A percentile compares a stretch with the other conserved stretches of the same genome.
Conservation (phyloP, 2,329 filamentous ascomycete genomes). For the Aureobasidium sp. region DNA sequence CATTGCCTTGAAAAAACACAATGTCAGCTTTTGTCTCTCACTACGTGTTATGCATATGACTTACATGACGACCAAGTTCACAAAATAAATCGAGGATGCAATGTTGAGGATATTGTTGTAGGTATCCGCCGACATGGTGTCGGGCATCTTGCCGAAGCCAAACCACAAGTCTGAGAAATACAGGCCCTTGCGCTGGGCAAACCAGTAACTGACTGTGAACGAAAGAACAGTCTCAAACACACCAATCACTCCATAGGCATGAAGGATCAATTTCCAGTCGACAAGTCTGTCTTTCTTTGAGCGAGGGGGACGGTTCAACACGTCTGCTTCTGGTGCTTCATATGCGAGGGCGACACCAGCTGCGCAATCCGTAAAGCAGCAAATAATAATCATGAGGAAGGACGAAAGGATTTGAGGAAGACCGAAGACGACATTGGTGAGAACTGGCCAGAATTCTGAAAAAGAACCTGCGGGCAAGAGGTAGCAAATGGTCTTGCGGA, state of each 20-base stretch:
- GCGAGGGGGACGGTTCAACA: slow-evolving; percentile 62
- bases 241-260: slow-evolving; percentile 66
- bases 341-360: slow-evolving; percentile 68
- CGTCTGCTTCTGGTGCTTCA: slow-evolving; percentile 69
- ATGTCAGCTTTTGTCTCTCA: not conserved
- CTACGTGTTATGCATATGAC: slow-evolving; percentile 19
- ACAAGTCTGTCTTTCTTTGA: slow-evolving; percentile 65
- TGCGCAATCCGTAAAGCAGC: slow-evolving; percentile 69
- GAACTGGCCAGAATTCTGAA: slow-evolving; percentile 68
- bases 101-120: slow-evolving; percentile 52
- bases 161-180: slow-evolving; percentile 64
- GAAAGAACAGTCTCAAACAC: slow-evolving; percentile 39
- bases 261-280: slow-evolving; percentile 63
- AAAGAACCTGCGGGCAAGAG: slow-evolving; percentile 67
- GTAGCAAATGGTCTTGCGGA: slow-evolving; percentile 70
- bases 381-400: slow-evolving; percentile 58
- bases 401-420: slow-evolving; percentile 66
- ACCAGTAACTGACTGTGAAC: slow-evolving; percentile 43
- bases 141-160: slow-evolving; percentile 50
- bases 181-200: slow-evolving; percentile 47
- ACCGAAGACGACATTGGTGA: slow-evolving; percentile 65
- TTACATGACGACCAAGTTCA: slow-evolving; percentile 72
- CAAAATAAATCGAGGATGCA: slow-evolving; percentile 69
- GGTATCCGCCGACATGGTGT: slow-evolving; percentile 45
- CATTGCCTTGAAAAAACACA: slow-evolving; percentile 52